A percentile compares a stretch with the other conserved stretches of the same genome.
Evolutionary conservation across 1,284 basidiomycete species (phyloP).

Genomic region (Marasmius tenuissimus): DNA sequence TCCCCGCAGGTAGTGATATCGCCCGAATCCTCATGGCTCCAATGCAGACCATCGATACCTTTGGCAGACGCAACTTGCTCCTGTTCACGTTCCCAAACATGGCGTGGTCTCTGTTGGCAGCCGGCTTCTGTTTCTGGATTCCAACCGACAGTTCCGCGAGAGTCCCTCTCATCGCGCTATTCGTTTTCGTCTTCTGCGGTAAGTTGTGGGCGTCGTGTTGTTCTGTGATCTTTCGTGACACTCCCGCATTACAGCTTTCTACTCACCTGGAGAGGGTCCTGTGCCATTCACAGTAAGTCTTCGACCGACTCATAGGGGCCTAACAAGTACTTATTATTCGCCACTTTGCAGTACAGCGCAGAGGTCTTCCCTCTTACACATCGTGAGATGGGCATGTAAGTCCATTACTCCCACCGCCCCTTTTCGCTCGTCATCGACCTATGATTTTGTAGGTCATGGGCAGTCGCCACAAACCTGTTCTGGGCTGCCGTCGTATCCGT

Average conservation of each 20-base stretch:
- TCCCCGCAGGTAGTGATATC: neutral
- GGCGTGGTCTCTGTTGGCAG: constrained; percentile 57
- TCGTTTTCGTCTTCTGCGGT: constrained; percentile 59
- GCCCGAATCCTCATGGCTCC: neutral
- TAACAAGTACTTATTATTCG: neutral
- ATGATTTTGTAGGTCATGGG: constrained; percentile 42
- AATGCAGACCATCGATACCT: constrained; percentile 46
- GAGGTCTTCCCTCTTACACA: constrained; percentile 67
- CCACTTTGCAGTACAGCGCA: constrained; percentile 45
- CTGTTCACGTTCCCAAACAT: constrained; percentile 62
- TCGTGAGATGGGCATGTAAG: constrained; percentile 52
- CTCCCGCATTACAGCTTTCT: constrained; percentile 38
- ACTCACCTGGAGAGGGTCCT: constrained; percentile 69
- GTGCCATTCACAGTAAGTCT: constrained; percentile 57
- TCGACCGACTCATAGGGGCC: neutral
- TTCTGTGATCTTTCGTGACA: neutral
- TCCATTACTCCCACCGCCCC: neutral
- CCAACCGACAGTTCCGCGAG: constrained; percentile 34
- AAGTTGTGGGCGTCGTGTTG: constrained; percentile 9
- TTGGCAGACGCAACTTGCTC: constrained; percentile 59
- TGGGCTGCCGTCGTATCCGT: constrained; percentile 56
- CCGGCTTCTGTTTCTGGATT: constrained; percentile 60
- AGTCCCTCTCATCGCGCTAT: constrained; percentile 51
- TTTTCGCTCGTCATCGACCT: neutral
- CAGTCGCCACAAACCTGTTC: constrained; percentile 50